Evolutionary conservation across 73 alveolate species (phyloP).

Genomic region (Symbiodinium natans): DNA sequence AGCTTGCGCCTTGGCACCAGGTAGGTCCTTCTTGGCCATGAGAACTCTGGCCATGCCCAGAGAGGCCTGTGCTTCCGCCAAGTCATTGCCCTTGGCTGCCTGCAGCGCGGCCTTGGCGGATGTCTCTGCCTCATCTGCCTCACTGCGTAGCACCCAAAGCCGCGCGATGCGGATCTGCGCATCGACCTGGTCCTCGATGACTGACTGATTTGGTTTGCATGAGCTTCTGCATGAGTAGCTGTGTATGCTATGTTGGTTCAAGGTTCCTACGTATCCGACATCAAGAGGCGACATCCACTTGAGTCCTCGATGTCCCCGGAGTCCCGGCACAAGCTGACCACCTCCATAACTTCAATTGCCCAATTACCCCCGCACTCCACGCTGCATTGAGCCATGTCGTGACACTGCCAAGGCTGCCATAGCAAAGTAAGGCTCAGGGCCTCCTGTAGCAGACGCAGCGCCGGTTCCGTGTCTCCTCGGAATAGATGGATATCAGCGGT

Average conservation of each 20-base stretch:
- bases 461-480: slow-evolving; percentile 71
- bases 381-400: no score
- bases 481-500: slow-evolving; percentile 44
- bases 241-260: no score
- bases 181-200: neutral
- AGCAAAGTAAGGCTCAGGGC: no score
- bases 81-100: neutral
- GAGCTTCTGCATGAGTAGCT: no score
- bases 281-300: no score
- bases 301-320: slow-evolving; percentile 60
- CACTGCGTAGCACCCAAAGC: slow-evolving; percentile 48
- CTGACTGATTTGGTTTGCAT: no score
- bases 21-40: slow-evolving; percentile 6
- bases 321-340: slow-evolving; percentile 24
- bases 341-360: neutral
- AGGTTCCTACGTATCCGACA: no score
- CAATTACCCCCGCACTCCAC: no score
- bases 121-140: slow-evolving; percentile 7
- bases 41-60: slow-evolving; percentile 51
- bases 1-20: slow-evolving; percentile 22
- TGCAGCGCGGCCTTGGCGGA: slow-evolving; percentile 4
- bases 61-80: slow-evolving; percentile 26
- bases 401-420: no score
- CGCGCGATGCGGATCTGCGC: slow-evolving; percentile 45
- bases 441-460: slow-evolving; percentile 55